Evolutionary conservation across 176 grass and related monocot species (phyloP), one percentile per base, ranked within the genome.

Genomic region (Bonia amplexicaulis): DNA sequence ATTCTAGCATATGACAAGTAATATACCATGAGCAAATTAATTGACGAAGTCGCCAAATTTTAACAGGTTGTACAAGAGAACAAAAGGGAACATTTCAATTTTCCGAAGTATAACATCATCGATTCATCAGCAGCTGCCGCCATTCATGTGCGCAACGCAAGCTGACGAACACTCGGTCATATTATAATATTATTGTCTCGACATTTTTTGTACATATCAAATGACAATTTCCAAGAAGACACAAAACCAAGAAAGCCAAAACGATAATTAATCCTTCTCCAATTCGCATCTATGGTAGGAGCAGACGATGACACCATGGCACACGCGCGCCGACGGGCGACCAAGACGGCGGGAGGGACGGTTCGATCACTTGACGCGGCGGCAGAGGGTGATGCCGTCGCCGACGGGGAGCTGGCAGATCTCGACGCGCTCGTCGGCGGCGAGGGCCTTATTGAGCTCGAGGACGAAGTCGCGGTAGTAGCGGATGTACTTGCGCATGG

Each of bases 371-470:
- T 97, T 89, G 71, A 64, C 78, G 73, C 89, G 88, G 79, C 95
- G 95, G 85, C 93, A 95, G 76, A 97, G 82, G 41, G 95, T 97
- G 90, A 97, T 55, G 77, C 95, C 95, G 54, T 97, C 95, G 47
- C 93, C 93, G 78, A 97, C 89, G 22, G 95, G 89, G 75, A 97
- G 92, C 87, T 97, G 95, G 82, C 92, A 95, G 82, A 97, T 90
- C 93, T 97, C 95, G 79, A 97, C 86, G 83, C 91, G 95, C 0
- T 84, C 37, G 88, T 97, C 95, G 60, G 82, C 95, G 33, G 93
- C 93, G 73, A 97, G 90, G n/a, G 90, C 90, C 92, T 94, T 95
- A 91, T 97, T 97, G 89, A 97, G 79, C 33, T 85, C 92, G 79
- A 93, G 84, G 22, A 99, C 90, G 84, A 96, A 99, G 88, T 92